These are phyloP conservation scores for Tetrapisispora pingtungensis DNA, from an alignment of 805 yeast species.

Conservation along the genomic window DNA sequence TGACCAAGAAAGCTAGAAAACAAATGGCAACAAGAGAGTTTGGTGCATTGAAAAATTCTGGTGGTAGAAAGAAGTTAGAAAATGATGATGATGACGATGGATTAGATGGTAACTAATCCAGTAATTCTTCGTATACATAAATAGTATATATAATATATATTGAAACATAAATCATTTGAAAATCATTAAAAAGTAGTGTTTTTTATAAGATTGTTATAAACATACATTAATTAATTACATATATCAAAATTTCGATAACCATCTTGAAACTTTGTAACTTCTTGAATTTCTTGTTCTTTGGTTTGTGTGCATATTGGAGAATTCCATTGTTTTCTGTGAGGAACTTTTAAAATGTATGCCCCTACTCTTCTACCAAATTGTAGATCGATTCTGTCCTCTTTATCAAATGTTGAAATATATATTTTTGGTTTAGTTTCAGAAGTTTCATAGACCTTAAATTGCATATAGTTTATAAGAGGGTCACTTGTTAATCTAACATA, in stretches of 20 bases:
- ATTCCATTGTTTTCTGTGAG: conserved; percentile 66
- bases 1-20: conserved; percentile 75
- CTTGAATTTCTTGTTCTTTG: conserved; percentile 48
- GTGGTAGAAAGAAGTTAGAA: conserved; percentile 63
- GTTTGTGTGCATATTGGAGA: conserved; percentile 50
- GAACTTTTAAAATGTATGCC: conserved; percentile 50
- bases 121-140: not conserved
- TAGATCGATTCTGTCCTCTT: conserved; percentile 45
- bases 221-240: not conserved
- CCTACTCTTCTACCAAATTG: conserved; percentile 79
- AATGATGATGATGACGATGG: conserved; percentile 36
- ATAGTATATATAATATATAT: too few species aligned
- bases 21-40: conserved; percentile 73
- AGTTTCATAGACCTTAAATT: conserved; percentile 30
- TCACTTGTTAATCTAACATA: conserved; percentile 25
- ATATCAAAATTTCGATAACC: conserved; percentile 47
- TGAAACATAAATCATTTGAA: not conserved
- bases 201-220: too few species aligned
- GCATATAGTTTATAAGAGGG: conserved; percentile 24
- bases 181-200: not conserved
- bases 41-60: conserved; percentile 58
- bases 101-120: conserved; percentile 12
- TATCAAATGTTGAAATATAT: conserved; percentile 25
- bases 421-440: conserved; percentile 22
- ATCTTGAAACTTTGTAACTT: conserved; percentile 53